Percentiles rank a stretch among this genome's conserved stretches.
Conservation (phyloP, 1,284 basidiomycete genomes). For the Austroboletus novae-zelandiae region DNA sequence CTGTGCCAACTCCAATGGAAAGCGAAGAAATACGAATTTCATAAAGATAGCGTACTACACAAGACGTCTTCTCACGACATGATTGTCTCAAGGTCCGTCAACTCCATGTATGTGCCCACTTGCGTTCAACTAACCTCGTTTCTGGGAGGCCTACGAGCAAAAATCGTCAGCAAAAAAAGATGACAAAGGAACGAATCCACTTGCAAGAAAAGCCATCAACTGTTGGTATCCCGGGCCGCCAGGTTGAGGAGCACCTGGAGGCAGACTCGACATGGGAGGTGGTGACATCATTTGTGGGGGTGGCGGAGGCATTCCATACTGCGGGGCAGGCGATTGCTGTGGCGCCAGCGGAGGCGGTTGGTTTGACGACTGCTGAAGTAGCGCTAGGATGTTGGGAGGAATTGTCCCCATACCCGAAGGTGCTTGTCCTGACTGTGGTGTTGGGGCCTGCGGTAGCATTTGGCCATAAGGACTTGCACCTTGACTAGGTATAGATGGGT, state of each 20-base stretch:
- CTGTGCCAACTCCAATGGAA: too few species aligned
- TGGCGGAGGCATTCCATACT: conserved; percentile 41
- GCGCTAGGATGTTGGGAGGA: conserved; percentile 62
- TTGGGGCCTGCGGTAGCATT: conserved; percentile 35
- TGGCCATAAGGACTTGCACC: conserved; percentile 36
- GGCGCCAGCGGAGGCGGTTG: conserved; percentile 34
- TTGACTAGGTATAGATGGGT: conserved; percentile 32
- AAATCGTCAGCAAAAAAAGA: not conserved
- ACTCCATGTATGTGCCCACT: not conserved
- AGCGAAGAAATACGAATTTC: conserved; percentile 16
- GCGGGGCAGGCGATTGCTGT: conserved; percentile 35
- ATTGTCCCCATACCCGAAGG: conserved; percentile 40
- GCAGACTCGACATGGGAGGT: conserved; percentile 38
- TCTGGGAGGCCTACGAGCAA: conserved; percentile 22
- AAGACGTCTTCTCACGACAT: conserved; percentile 9
- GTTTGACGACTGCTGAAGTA: conserved; percentile 50
- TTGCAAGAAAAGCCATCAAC: conserved; percentile 55
- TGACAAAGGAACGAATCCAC: conserved; percentile 10
- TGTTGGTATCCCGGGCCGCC: conserved; percentile 49
- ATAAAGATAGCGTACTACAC: conserved; percentile 28
- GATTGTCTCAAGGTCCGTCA: not conserved
- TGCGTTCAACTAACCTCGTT: conserved; percentile 17
- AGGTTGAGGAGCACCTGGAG: conserved; percentile 35
- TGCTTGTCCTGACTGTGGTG: conserved; percentile 39
- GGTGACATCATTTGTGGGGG: conserved; percentile 37